Evolutionary conservation across 176 grass and related monocot genomes (phyloP).

Genomic region (Raddia guianensis): DNA sequence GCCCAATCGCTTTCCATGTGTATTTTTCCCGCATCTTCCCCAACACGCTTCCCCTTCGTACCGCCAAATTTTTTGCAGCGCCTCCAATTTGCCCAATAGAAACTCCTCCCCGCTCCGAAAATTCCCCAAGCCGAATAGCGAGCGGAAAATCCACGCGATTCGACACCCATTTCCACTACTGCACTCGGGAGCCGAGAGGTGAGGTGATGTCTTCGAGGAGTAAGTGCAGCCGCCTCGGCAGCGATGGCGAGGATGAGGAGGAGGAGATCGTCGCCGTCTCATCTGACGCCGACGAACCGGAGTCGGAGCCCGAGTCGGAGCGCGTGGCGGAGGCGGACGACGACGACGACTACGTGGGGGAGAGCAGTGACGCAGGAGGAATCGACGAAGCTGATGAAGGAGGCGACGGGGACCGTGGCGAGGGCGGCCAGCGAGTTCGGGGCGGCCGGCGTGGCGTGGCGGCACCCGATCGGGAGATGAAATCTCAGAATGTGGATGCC

Average conservation of each 20-base stretch:
- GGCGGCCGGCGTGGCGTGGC: slow-evolving; percentile 6
- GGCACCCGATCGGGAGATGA: slow-evolving; percentile 57
- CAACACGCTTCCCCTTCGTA: slow-evolving; percentile 4
- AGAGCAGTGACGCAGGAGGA: slow-evolving; percentile 38
- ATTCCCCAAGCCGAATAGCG: slow-evolving; percentile 23
- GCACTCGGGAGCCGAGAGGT: slow-evolving; percentile 16
- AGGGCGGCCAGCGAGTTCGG: slow-evolving; percentile 22
- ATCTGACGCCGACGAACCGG: slow-evolving; percentile 52
- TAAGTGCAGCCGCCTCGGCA: slow-evolving; percentile 21
- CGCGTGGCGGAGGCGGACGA: slow-evolving; percentile 39
- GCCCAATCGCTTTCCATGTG: neutral
- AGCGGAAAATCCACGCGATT: slow-evolving; percentile 16
- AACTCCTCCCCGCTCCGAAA: slow-evolving; percentile 29
- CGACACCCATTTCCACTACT: slow-evolving; percentile 27
- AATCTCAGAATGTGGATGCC: slow-evolving; percentile 84
- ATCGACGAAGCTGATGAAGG: slow-evolving; percentile 44
- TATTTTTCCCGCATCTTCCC: slow-evolving; percentile 23
- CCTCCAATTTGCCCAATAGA: slow-evolving; percentile 15
- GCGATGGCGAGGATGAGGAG: slow-evolving; percentile 44
- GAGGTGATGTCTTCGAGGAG: slow-evolving; percentile 49
- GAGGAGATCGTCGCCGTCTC: slow-evolving; percentile 43
- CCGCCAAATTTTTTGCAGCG: slow-evolving; percentile 56
- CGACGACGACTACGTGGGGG: slow-evolving; percentile 54
- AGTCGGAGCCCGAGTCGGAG: slow-evolving; percentile 42
- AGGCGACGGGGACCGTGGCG: slow-evolving; percentile 32